Evolutionary conservation across 2,329 filamentous ascomycete species (phyloP).

Genomic region (Thyridium curvatum): DNA sequence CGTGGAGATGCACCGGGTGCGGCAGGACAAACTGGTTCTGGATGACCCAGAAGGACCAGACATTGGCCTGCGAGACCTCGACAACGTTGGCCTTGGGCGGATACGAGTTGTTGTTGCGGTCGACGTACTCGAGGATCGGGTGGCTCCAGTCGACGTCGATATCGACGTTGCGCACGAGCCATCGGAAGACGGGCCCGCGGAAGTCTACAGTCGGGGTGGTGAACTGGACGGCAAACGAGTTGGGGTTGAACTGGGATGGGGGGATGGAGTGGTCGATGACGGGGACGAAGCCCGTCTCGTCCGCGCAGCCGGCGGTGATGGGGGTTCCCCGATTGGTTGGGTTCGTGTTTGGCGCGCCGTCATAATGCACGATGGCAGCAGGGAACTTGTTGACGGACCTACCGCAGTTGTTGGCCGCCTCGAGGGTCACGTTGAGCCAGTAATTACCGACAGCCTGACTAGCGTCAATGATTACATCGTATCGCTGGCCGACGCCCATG

Average conservation of each 20-base stretch:
- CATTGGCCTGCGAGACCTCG: conserved; percentile 13
- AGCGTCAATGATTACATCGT: conserved; percentile 40
- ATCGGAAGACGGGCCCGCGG: conserved; percentile 26
- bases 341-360: conserved; percentile 18
- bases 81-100: conserved; percentile 3
- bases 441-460: conserved; percentile 12
- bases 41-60: conserved; percentile 27
- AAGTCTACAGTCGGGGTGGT: conserved; percentile 8
- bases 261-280: conserved; percentile 10
- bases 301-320: conserved; percentile 10
- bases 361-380: conserved; percentile 32
- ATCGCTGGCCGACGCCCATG: conserved; percentile 40
- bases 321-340: conserved; percentile 22
- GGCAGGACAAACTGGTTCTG: conserved; percentile 16
- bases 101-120: conserved; percentile 18
- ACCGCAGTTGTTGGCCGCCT: conserved; percentile 11
- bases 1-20: conserved; percentile 17
- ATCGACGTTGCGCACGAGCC: conserved; percentile 17
- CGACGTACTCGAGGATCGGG: conserved; percentile 25
- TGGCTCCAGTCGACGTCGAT: conserved; percentile 27
- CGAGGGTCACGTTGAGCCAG: conserved; percentile 18
- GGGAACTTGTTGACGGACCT: conserved; percentile 16
- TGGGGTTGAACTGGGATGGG: conserved; percentile 6
- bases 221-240: conserved; percentile 7
- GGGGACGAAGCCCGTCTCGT: conserved; percentile 10